Percentiles rank a stretch among this genome's conserved stretches.
phyloP scores from a whole-genome alignment of 2,329 filamentous ascomycete genomes.

The Pseudocercospora fijiensis region DNA sequence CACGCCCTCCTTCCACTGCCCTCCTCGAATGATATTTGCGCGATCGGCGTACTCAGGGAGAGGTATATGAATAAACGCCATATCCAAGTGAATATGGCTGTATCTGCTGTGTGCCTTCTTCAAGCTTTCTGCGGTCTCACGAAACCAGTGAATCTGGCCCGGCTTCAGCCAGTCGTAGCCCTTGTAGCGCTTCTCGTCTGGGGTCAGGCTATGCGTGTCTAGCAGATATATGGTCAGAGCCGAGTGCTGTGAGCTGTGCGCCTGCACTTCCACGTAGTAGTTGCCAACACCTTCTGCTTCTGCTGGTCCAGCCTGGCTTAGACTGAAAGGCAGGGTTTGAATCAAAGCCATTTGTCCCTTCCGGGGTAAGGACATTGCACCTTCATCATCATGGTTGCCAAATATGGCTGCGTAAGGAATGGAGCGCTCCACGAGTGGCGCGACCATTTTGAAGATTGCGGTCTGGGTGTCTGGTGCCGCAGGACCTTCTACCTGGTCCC shows the following conservation, averaged over 20 bases:
- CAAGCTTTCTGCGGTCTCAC: constrained; percentile 68
- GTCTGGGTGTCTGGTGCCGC: constrained; percentile 88
- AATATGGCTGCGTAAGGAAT: constrained; percentile 94
- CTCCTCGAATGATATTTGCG: constrained; percentile 58
- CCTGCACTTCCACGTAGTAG: constrained; percentile 87
- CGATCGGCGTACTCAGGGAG: constrained; percentile 78
- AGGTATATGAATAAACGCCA: constrained; percentile 97
- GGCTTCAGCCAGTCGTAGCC: constrained; percentile 98
- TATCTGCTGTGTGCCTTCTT: constrained; percentile 71
- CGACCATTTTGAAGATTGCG: constrained; percentile 89
- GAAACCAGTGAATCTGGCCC: constrained; percentile 94
- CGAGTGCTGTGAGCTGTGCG: constrained; percentile 79
- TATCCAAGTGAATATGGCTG: constrained; percentile 87
- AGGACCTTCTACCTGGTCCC: constrained; percentile 94
- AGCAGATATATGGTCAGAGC: constrained; percentile 93
- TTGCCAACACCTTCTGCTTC: constrained; percentile 90
- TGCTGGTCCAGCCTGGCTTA: constrained; percentile 79
- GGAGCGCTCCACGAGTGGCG: constrained; percentile 78
- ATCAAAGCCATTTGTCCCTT: constrained; percentile 80
- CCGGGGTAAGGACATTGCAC: constrained; percentile 60
- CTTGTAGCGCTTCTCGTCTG: constrained; percentile 81
- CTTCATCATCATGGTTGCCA: constrained; percentile 96
- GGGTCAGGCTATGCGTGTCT: constrained; percentile 88
- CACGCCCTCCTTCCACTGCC: constrained; percentile 76
- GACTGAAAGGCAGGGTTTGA: constrained; percentile 81